Percentiles rank a stretch among this genome's conserved stretches.
Conservation (phyloP, 805 yeast species). For the Schizosaccharomyces pombe region DNA sequence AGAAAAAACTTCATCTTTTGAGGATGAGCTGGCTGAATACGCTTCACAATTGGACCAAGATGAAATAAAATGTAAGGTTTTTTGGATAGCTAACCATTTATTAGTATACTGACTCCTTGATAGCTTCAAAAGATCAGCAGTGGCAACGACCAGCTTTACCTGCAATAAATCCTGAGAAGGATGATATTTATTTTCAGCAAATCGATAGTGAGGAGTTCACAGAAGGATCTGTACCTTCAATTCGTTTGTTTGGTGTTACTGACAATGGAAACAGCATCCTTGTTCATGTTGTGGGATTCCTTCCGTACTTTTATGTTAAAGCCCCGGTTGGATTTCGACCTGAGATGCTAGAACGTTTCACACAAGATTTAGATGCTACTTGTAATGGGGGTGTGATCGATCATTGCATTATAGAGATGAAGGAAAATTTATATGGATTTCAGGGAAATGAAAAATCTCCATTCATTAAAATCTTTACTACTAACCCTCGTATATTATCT, state of each 20-base stretch:
- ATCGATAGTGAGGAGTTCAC: slow-evolving; percentile 81
- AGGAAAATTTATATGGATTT: slow-evolving; percentile 87
- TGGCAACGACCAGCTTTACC: background rate
- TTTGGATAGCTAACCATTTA: too few relatives aligned
- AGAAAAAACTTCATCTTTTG: background rate
- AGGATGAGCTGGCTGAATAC: background rate
- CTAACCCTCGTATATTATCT: slow-evolving; percentile 41
- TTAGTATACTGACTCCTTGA: background rate
- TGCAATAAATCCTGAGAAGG: background rate
- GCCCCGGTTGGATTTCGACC: slow-evolving; percentile 57
- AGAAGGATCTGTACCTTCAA: slow-evolving; percentile 28
- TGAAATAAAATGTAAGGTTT: background rate
- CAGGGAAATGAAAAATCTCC: slow-evolving; percentile 56
- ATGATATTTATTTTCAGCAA: slow-evolving; percentile 42
- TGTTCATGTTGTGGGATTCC: slow-evolving; percentile 72
- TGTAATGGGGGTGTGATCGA: slow-evolving; percentile 26
- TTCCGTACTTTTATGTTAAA: slow-evolving; percentile 78
- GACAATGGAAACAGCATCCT: slow-evolving; percentile 64
- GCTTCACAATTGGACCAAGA: background rate
- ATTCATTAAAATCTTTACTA: slow-evolving; percentile 49
- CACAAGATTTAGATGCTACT: background rate
- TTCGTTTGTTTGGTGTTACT: slow-evolving; percentile 84
- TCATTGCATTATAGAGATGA: slow-evolving; percentile 37
- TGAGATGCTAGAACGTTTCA: slow-evolving; percentile 21
- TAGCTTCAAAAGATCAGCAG: background rate